Evolutionary conservation across 176 grass and related monocot species (phyloP).

Genomic region (Stipa capillata): DNA sequence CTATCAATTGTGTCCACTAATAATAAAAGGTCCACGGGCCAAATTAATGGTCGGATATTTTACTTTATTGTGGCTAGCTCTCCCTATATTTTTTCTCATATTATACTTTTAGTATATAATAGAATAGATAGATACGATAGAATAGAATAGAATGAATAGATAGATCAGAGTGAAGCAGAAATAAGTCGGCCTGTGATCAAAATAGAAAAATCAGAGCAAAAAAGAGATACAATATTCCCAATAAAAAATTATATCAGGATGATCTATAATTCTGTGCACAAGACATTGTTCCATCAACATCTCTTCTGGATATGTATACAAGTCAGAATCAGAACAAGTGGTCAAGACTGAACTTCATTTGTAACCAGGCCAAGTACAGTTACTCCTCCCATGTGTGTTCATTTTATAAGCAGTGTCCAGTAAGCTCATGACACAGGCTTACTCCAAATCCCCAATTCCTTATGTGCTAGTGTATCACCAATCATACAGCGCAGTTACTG

Average conservation of each 20-base stretch:
- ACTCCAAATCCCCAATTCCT: background rate
- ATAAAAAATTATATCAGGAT: background rate
- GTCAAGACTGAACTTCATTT: background rate
- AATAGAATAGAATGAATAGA: no score
- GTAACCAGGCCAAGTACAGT: background rate
- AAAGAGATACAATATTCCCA: background rate
- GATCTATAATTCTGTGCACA: background rate
- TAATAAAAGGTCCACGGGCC: no score
- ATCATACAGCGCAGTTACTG: background rate
- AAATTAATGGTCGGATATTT: no score
- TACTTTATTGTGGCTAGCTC: no score
- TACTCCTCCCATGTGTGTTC: background rate
- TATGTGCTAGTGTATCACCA: background rate
- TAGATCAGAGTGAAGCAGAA: conserved; percentile 4
- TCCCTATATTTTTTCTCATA: no score
- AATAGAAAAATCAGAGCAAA: background rate
- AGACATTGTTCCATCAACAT: background rate
- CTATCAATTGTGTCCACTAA: no score
- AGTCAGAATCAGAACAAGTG: background rate
- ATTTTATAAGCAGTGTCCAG: conserved; percentile 4
- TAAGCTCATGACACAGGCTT: conserved; percentile 5
- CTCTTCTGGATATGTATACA: background rate
- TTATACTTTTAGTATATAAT: no score
- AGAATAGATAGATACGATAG: no score
- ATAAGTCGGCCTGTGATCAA: background rate